These are phyloP conservation scores for Vigna hirtella DNA, from an alignment of 306 rosid species.

Conservation along the genomic window DNA sequence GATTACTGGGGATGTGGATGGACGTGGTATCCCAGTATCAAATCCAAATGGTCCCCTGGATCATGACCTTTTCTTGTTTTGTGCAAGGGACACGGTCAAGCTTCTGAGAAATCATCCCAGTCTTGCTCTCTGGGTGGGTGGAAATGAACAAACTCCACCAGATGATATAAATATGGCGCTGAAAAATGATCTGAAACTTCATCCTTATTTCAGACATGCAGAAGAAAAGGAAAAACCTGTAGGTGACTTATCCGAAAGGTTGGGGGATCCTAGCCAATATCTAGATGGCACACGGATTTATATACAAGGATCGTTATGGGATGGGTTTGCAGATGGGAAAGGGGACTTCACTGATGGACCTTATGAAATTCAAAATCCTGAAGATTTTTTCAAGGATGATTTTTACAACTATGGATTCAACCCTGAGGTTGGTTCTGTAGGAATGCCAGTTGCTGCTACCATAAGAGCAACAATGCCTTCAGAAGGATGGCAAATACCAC, in stretches of 20 bases:
- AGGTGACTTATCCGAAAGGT: constrained; percentile 37
- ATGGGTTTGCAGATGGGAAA: constrained; percentile 90
- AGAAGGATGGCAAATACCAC: constrained; percentile 93
- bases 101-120: constrained; percentile 92
- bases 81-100: constrained; percentile 93
- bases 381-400: constrained; percentile 72
- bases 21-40: constrained; percentile 82
- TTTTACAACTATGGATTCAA: constrained; percentile 79
- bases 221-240: constrained; percentile 45
- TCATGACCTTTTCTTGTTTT: constrained; percentile 87
- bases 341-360: constrained; percentile 92
- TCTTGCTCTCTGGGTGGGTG: constrained; percentile 99
- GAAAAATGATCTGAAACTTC: constrained; percentile 76
- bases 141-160: constrained; percentile 97
- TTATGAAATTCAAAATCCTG: constrained; percentile 90
- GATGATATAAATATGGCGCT: constrained; percentile 73
- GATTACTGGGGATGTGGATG: constrained; percentile 95
- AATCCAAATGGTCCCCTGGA: constrained; percentile 91
- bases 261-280: constrained; percentile 83
- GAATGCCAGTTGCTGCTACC: constrained; percentile 95
- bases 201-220: constrained; percentile 64
- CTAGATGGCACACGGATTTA: constrained; percentile 92
- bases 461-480: constrained; percentile 93
- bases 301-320: constrained; percentile 89
- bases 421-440: constrained; percentile 96